Conservation (phyloP, 768 basidiomycete genomes). For the Infundibulicybe gibba region DNA sequence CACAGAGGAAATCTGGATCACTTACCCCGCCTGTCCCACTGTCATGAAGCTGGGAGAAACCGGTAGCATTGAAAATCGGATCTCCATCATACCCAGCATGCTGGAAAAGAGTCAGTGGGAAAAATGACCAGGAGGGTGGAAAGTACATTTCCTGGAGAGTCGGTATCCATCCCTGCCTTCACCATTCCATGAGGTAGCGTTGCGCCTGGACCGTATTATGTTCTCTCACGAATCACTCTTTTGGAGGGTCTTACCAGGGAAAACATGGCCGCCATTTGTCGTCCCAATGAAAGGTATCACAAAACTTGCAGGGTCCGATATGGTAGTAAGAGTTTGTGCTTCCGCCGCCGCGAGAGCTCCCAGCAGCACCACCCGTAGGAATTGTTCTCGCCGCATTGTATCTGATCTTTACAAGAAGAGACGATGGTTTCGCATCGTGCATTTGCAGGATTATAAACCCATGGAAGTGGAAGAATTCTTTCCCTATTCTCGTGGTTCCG, state of each 20-base stretch:
- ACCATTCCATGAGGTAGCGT: constrained; percentile 70
- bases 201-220: constrained; percentile 36
- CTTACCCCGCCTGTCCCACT: constrained; percentile 59
- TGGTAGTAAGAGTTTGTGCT: background rate
- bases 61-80: constrained; percentile 40
- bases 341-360: too few species aligned
- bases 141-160: constrained; percentile 56
- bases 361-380: too few species aligned
- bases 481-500: too few species aligned
- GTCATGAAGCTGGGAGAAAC: constrained; percentile 64
- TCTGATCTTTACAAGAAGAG: too few species aligned
- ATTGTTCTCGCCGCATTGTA: too few species aligned
- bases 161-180: constrained; percentile 65
- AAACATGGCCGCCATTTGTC: constrained; percentile 61
- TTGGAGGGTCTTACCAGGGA: constrained; percentile 42
- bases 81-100: constrained; percentile 47
- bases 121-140: background rate
- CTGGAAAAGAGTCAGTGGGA: constrained; percentile 15
- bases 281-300: constrained; percentile 66
- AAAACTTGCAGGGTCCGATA: constrained; percentile 35
- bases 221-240: background rate
- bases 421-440: too few species aligned
- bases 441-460: too few species aligned
- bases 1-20: background rate
- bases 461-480: too few species aligned